These are phyloP conservation scores for Talaromyces amestolkiae DNA, from an alignment of 2,329 filamentous ascomycete genomes.

Conservation along the genomic window DNA sequence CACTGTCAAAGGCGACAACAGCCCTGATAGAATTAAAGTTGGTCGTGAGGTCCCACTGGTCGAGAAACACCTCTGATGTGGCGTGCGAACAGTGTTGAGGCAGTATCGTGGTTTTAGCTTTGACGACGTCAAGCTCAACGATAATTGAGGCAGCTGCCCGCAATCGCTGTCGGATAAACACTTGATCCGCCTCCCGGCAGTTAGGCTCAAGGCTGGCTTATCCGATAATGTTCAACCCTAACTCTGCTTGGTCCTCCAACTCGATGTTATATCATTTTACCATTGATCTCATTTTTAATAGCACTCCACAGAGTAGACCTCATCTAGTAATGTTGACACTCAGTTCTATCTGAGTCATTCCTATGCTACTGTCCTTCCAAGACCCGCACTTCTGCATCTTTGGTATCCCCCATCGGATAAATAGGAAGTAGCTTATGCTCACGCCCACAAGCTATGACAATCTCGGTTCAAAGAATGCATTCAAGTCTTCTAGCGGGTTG, in stretches of 20 bases:
- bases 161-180: background rate
- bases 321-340: background rate
- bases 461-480: background rate
- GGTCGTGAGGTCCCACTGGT: no score
- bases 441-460: background rate
- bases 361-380: background rate
- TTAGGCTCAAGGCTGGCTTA: background rate
- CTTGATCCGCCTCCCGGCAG: background rate
- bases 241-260: background rate
- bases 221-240: background rate
- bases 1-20: background rate
- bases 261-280: background rate
- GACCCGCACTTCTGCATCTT: background rate
- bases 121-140: background rate
- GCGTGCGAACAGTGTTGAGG: background rate
- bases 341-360: background rate
- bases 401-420: background rate
- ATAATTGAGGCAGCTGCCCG: background rate
- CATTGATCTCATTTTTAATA: background rate
- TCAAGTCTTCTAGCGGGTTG: background rate
- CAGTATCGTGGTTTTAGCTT: background rate
- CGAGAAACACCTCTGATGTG: background rate
- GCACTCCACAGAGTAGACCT: background rate
- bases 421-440: background rate
- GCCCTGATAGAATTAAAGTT: background rate